A percentile compares a stretch with the other conserved stretches of the same genome.
phyloP scores from a whole-genome alignment of 169 alveolate species.

The Theileria luwenshuni region DNA sequence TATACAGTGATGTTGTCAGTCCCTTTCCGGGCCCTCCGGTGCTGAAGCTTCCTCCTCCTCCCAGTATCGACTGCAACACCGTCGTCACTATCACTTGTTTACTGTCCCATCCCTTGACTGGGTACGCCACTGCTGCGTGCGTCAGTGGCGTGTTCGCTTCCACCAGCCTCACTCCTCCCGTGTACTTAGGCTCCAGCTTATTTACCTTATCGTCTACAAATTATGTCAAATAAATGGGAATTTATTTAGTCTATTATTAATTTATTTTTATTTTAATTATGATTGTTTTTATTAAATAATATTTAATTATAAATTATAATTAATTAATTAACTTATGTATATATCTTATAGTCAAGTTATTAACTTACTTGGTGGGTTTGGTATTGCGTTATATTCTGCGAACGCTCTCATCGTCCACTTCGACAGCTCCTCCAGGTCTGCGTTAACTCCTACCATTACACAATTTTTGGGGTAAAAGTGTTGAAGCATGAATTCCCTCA shows the following conservation, averaged over 20 bases:
- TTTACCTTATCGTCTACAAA: not conserved
- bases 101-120: slow-evolving; percentile 80
- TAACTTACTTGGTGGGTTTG: slow-evolving; percentile 68
- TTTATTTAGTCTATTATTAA: too few relatives aligned
- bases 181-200: slow-evolving; percentile 76
- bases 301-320: slow-evolving; percentile 9
- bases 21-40: slow-evolving; percentile 94
- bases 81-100: slow-evolving; percentile 79
- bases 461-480: slow-evolving; percentile 84
- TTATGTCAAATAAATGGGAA: not conserved
- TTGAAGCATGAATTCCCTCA: slow-evolving; percentile 81
- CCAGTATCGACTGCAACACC: slow-evolving; percentile 84
- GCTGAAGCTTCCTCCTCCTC: slow-evolving; percentile 92
- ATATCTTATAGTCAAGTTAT: too few relatives aligned
- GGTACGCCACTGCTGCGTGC: slow-evolving; percentile 84
- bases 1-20: slow-evolving; percentile 84
- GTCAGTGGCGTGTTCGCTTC: slow-evolving; percentile 80
- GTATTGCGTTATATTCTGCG: slow-evolving; percentile 86
- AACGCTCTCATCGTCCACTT: slow-evolving; percentile 84
- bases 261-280: too few relatives aligned
- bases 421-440: slow-evolving; percentile 80
- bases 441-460: slow-evolving; percentile 82
- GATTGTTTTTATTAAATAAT: slow-evolving; percentile 7
- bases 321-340: too few relatives aligned
- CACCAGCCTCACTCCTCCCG: slow-evolving; percentile 85